Conservation (phyloP, 805 yeast species). For the Isabelozyma heimii region DNA sequence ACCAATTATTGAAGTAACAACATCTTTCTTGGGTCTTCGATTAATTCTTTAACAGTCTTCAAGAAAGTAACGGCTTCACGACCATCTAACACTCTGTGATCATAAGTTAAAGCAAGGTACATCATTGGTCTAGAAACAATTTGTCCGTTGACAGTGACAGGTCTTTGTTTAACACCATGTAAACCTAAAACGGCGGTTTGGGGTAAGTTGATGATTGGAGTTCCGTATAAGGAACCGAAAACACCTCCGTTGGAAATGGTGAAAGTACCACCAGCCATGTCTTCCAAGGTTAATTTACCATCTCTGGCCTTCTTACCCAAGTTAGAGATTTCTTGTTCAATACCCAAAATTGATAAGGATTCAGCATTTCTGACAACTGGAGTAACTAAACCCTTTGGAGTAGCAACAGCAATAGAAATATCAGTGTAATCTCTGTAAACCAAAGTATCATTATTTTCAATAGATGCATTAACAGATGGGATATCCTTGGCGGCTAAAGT, state of each 20-base stretch:
- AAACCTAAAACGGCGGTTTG: constrained; percentile 97
- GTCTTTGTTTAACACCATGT: constrained; percentile 97
- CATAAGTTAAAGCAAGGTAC: constrained; percentile 98
- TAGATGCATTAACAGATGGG: constrained; percentile 94
- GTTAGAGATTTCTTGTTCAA: constrained; percentile 79
- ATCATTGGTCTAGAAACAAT: constrained; percentile 98
- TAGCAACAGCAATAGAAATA: constrained; percentile 95
- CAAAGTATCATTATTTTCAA: constrained; percentile 87
- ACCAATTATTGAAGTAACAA: constrained; percentile 37
- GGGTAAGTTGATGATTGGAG: constrained; percentile 97
- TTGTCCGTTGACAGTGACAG: constrained; percentile 94
- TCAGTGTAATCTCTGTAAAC: constrained; percentile 96
- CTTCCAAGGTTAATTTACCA: constrained; percentile 93
- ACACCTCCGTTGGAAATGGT: constrained; percentile 99
- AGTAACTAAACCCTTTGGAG: constrained; percentile 98
- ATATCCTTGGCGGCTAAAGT: constrained; percentile 90
- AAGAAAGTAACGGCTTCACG: constrained; percentile 98
- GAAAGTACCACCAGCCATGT: constrained; percentile 99
- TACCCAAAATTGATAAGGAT: constrained; percentile 79
- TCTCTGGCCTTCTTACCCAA: constrained; percentile 95
- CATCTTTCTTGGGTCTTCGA: constrained; percentile 99
- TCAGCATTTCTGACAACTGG: constrained; percentile 98
- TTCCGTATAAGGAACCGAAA: constrained; percentile 95
- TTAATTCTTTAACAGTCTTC: constrained; percentile 92
- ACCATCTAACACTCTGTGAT: constrained; percentile 97